phyloP scores from a whole-genome alignment of 73 alveolate species.

The Paramecium octaurelia region DNA sequence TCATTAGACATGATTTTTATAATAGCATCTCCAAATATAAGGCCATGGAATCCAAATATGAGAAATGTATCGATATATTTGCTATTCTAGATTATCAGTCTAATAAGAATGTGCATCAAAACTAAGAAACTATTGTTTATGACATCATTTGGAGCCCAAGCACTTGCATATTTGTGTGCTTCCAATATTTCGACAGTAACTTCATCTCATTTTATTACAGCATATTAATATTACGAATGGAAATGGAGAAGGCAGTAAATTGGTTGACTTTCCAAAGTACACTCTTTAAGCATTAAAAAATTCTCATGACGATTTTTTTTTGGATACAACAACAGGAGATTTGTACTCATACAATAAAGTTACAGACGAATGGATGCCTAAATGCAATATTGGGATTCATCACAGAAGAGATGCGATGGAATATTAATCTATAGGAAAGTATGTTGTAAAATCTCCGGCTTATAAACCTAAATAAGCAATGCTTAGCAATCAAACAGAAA shows the following conservation, averaged over 20 bases:
- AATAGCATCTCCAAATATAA: background rate
- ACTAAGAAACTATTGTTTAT: slow-evolving; percentile 48
- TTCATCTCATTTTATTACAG: background rate
- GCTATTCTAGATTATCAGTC: background rate
- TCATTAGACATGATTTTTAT: slow-evolving; percentile 56
- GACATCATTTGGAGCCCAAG: slow-evolving; percentile 53
- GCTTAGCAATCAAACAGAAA: background rate
- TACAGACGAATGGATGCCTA: slow-evolving; percentile 63
- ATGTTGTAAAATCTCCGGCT: slow-evolving; percentile 53
- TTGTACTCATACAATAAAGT: background rate
- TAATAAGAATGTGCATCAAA: slow-evolving; percentile 57
- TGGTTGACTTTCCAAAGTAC: slow-evolving; percentile 48
- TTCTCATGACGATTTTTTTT: slow-evolving; percentile 48
- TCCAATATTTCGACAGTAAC: slow-evolving; percentile 8
- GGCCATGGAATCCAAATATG: slow-evolving; percentile 59
- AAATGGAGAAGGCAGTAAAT: slow-evolving; percentile 60
- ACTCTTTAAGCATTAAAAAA: slow-evolving; percentile 29
- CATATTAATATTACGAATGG: slow-evolving; percentile 52
- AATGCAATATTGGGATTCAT: slow-evolving; percentile 54
- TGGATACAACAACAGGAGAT: slow-evolving; percentile 60
- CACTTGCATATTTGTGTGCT: slow-evolving; percentile 55
- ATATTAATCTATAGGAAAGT: slow-evolving; percentile 59
- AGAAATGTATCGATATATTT: background rate
- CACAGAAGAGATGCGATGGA: slow-evolving; percentile 59
- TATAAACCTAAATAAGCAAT: slow-evolving; percentile 7